Conservation (phyloP, 1,284 basidiomycete species). For the Trametes pubescens region DNA sequence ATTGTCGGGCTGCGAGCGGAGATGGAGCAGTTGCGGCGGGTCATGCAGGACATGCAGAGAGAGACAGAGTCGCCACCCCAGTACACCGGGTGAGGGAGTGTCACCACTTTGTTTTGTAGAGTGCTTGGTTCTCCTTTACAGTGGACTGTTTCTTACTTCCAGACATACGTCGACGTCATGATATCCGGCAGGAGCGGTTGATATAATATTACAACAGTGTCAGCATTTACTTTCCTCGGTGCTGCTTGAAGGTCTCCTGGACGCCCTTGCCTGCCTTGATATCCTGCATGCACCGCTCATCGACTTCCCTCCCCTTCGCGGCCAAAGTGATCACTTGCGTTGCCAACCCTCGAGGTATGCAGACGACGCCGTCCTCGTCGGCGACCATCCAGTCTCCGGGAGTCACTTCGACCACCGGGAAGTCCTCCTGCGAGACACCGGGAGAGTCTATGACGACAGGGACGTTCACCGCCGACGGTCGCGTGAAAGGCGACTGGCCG, state of each 20-base stretch:
- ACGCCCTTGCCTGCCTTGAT: slow-evolving; percentile 80
- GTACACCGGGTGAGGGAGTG: slow-evolving; percentile 19
- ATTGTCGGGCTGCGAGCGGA: slow-evolving; percentile 37
- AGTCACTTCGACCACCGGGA: slow-evolving; percentile 66
- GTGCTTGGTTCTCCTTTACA: background rate
- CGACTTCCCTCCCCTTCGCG: slow-evolving; percentile 67
- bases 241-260: slow-evolving; percentile 79
- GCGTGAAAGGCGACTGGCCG: slow-evolving; percentile 89
- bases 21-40: slow-evolving; percentile 39
- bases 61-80: slow-evolving; percentile 38
- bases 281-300: slow-evolving; percentile 81
- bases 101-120: background rate
- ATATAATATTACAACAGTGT: background rate
- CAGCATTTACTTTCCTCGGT: slow-evolving; percentile 61
- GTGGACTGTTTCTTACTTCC: too few species aligned
- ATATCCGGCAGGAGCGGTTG: background rate
- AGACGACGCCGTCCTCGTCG: slow-evolving; percentile 92
- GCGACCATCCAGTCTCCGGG: slow-evolving; percentile 89
- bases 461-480: slow-evolving; percentile 81
- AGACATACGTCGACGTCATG: too few species aligned
- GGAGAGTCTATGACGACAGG: slow-evolving; percentile 71
- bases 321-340: slow-evolving; percentile 71
- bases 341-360: slow-evolving; percentile 69
- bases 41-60: slow-evolving; percentile 38
- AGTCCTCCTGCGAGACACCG: slow-evolving; percentile 42